A percentile compares a stretch with the other conserved stretches of the same genome.
Evolutionary conservation across 768 basidiomycete species (phyloP).

Genomic region (Russula earlei): DNA sequence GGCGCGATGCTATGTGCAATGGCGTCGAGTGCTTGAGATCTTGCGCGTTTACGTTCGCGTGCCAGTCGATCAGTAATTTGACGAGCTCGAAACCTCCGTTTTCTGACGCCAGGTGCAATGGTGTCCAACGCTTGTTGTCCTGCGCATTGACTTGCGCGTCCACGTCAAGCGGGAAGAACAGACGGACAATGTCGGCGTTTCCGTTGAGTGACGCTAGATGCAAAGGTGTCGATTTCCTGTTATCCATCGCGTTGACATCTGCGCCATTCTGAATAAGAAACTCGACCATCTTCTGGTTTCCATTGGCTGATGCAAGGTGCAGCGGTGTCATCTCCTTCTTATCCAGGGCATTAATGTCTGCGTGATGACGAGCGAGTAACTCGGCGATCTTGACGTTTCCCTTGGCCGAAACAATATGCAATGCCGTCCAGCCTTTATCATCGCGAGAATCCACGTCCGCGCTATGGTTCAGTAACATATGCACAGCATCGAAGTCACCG

Average conservation of each 20-base stretch:
- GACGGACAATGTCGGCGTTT: not conserved
- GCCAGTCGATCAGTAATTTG: not conserved
- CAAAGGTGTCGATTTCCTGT: not conserved
- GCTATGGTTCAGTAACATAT: not conserved
- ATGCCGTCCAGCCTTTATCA: not conserved
- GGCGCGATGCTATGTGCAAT: not conserved
- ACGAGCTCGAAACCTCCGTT: not conserved
- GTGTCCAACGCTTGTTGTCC: not conserved
- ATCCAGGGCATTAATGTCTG: not conserved
- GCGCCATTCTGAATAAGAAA: not conserved
- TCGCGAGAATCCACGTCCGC: not conserved
- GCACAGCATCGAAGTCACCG: not conserved
- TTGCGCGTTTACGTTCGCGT: not conserved
- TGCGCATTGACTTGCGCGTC: not conserved
- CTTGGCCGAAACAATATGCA: not conserved
- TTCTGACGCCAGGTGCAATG: not conserved
- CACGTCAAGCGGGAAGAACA: not conserved
- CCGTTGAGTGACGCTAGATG: not conserved
- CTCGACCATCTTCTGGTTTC: not conserved
- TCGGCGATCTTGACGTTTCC: not conserved
- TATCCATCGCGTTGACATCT: not conserved
- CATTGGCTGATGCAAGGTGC: rapidly evolving
- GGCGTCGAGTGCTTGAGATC: not conserved
- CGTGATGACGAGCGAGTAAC: not conserved
- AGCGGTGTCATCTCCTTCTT: not conserved